phyloP scores from a whole-genome alignment of 495 filamentous ascomycete species.

The Copromyces sp. region DNA sequence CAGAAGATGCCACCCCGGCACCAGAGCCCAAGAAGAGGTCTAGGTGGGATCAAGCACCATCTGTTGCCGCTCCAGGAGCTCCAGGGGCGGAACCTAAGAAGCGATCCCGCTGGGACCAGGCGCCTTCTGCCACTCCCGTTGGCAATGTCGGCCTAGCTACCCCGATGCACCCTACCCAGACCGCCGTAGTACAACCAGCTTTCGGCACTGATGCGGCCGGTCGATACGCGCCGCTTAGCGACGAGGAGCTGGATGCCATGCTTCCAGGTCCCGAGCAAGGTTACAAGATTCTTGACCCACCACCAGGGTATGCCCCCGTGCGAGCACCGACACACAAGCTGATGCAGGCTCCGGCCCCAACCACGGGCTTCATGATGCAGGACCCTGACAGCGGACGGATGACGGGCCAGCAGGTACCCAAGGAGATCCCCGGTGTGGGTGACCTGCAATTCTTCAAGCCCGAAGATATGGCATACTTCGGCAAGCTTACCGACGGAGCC shows the following conservation, averaged over 20 bases:
- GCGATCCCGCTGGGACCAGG: conserved; percentile 84
- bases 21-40: conserved; percentile 63
- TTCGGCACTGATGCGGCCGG: conserved; percentile 78
- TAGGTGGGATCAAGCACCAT: conserved; percentile 83
- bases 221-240: conserved; percentile 69
- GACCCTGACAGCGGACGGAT: conserved; percentile 73
- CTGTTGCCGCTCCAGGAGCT: conserved; percentile 41
- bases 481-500: conserved; percentile 89
- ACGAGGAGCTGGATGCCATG: conserved; percentile 90
- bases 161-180: conserved; percentile 74
- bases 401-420: conserved; percentile 85
- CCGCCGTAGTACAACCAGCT: conserved; percentile 41
- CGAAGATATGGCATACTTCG: conserved; percentile 98
- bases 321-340: conserved; percentile 66
- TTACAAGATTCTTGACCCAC: conserved; percentile 87
- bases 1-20: conserved; percentile 29
- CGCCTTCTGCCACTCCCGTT: conserved; percentile 73
- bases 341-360: conserved; percentile 61
- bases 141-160: conserved; percentile 74
- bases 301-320: conserved; percentile 85
- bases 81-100: conserved; percentile 48
- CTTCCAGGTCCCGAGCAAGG: conserved; percentile 69
- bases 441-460: conserved; percentile 98
- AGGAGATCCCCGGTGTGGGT: conserved; percentile 93
- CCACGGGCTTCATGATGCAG: conserved; percentile 93